Percentiles rank a stretch among this genome's conserved stretches.
phyloP scores from a whole-genome alignment of 2,329 filamentous ascomycete species.

The Daldinia sp. region DNA sequence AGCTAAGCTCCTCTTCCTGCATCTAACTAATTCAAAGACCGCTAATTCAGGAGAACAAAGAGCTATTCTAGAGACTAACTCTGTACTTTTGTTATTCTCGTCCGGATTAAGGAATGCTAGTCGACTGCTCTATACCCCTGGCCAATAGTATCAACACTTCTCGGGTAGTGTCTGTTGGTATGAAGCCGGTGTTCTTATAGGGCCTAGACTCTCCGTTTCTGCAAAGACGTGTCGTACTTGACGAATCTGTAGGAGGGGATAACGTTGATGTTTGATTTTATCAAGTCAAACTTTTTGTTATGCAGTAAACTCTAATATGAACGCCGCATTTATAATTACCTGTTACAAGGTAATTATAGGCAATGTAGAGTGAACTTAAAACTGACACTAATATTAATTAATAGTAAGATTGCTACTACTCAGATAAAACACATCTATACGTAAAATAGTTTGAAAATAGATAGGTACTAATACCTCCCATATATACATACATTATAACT shows the following conservation, averaged over 20 bases:
- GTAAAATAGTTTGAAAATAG: too few species aligned
- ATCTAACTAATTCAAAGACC: neutral
- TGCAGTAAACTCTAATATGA: neutral
- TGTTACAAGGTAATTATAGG: too few species aligned
- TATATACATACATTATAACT: too few species aligned
- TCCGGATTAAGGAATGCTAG: neutral
- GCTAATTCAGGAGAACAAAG: neutral
- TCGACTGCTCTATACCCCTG: neutral
- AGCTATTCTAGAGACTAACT: neutral
- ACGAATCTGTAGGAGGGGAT: neutral
- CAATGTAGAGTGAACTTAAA: too few species aligned
- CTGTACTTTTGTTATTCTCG: neutral
- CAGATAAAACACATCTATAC: too few species aligned
- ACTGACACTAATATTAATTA: too few species aligned
- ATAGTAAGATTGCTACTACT: too few species aligned
- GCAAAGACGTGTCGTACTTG: neutral
- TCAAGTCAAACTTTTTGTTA: neutral
- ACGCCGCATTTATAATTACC: too few species aligned
- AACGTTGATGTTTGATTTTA: neutral
- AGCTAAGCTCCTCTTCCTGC: conserved; percentile 13
- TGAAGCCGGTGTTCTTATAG: neutral
- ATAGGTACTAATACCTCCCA: too few species aligned
- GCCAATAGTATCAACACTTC: neutral
- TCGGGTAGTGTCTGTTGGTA: neutral
- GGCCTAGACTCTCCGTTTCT: neutral